These are phyloP conservation scores for Psophocarpus tetragonolobus DNA, from an alignment of 306 rosid species.

Conservation along the genomic window DNA sequence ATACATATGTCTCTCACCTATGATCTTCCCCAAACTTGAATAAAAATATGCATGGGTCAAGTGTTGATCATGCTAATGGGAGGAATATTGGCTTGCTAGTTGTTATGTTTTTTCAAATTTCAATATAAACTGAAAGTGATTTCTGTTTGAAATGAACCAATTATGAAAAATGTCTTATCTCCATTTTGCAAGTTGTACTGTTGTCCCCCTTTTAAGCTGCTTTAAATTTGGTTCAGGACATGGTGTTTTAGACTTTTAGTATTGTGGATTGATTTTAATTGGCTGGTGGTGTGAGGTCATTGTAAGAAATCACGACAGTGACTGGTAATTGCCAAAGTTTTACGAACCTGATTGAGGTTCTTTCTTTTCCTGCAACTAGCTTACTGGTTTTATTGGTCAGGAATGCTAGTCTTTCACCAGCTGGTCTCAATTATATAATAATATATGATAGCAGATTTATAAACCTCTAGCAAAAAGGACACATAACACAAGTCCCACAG, in stretches of 20 bases:
- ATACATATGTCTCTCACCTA: neutral
- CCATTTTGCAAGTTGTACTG: neutral
- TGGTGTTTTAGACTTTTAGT: neutral
- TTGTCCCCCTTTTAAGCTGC: neutral
- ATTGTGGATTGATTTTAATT: neutral
- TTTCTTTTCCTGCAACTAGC: neutral
- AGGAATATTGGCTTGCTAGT: neutral
- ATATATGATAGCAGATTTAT: neutral
- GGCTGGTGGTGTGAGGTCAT: neutral
- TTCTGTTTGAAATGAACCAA: neutral
- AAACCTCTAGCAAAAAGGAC: neutral
- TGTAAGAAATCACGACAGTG: neutral
- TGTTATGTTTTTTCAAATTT: neutral
- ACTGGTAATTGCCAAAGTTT: neutral
- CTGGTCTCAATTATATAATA: neutral
- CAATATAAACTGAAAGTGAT: neutral
- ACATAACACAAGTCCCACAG: neutral
- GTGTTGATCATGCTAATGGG: conserved; percentile 1
- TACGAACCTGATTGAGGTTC: neutral
- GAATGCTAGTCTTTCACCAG: neutral
- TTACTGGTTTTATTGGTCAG: neutral
- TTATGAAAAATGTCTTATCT: conserved; percentile 9
- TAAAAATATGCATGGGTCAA: neutral
- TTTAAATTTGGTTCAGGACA: neutral
- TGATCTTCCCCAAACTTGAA: neutral